Evolutionary conservation across 345 rosid genomes (phyloP), one percentile per base, ranked within the genome.

Genomic region (Brassica rapa): DNA sequence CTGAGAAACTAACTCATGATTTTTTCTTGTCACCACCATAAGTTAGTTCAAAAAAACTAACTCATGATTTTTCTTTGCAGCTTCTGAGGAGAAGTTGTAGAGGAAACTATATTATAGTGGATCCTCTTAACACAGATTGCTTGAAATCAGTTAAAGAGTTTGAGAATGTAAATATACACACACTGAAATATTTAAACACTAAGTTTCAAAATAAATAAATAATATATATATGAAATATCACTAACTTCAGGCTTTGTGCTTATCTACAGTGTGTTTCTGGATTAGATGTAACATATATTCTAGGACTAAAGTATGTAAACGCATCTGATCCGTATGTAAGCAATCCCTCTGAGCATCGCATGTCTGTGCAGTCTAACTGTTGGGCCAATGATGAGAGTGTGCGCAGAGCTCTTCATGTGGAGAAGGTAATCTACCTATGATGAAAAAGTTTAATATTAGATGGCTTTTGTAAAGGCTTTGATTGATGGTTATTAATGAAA

Each of bases 71-170:
- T 29, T 66, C 32, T 27, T 9, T 77, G 35, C 72, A 92, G 95
- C 84, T 88, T 2, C 14, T 90, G 84, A 76, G 80, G 80, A 85
- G 60, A 75, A 80, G 56, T 25, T 92, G 97, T 57, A 39, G 80
- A 73, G 88, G 84, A 30, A 75, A 86, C 10, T 80, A 68, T 51
- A 3, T 9, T 1, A 27, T 2, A 1, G 35, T 37, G 27, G 81
- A 87, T 68, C 83, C 87, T 55, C 66, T 66, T 65, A 87, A 86
- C 43, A 23, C 11, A 29, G 77, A 82, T 25, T 92, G 97, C 75
- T 43, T 33, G 61, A 75, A 39, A 21, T 71, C 83, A 29, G 2
- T 84, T 25, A 25, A 53, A 61, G 70, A 60, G 0, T 80, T 23
- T 3, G 1, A 51, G 10, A 65, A 56, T 62, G 80, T 80, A 63